Percentiles rank a stretch among this genome's conserved stretches.
Conservation (phyloP, 257 asterid species). For the Solanum ahanhuiri region DNA sequence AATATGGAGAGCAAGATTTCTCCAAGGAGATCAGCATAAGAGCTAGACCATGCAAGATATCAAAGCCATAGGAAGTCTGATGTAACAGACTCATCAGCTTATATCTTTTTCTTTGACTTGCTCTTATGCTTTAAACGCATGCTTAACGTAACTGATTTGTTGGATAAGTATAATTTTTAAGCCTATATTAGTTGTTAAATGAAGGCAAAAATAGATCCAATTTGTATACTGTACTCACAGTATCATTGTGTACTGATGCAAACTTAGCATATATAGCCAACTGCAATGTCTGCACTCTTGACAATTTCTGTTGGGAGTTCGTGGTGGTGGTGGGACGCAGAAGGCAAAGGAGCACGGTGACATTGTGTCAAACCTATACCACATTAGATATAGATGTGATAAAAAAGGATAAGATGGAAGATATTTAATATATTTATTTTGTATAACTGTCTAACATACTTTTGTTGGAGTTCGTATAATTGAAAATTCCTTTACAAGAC, state of each 20-base stretch:
- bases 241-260: background rate
- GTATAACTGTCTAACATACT: background rate
- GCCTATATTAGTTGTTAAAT: background rate
- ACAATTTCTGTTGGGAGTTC: background rate
- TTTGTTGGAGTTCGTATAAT: background rate
- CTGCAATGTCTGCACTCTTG: background rate
- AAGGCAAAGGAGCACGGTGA: background rate
- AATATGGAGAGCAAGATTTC: background rate
- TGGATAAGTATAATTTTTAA: background rate
- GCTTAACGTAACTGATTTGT: background rate
- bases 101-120: background rate
- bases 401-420: background rate
- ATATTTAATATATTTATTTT: background rate
- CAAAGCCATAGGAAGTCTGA: background rate
- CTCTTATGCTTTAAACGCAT: background rate
- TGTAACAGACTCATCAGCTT: background rate
- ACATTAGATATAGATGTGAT: background rate
- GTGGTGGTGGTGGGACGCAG: background rate
- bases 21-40: background rate
- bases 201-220: background rate
- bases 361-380: background rate
- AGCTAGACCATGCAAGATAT: background rate
- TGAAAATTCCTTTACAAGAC: conserved; percentile 48
- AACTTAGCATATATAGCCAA: background rate
- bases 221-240: background rate